phyloP scores from a whole-genome alignment of 2,329 filamentous ascomycete genomes.

The Dactylonectria macrodidyma region DNA sequence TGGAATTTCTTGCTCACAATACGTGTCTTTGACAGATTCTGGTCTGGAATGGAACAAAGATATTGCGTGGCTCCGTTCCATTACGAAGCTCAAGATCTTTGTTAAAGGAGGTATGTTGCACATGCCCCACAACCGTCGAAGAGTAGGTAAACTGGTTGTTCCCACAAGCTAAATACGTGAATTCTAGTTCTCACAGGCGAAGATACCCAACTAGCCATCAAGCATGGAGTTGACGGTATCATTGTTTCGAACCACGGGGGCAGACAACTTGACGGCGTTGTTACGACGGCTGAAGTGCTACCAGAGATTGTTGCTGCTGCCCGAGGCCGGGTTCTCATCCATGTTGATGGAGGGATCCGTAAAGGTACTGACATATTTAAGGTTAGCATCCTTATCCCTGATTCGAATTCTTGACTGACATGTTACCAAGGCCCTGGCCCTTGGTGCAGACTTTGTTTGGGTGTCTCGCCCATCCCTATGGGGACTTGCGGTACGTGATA shows the following conservation, averaged over 20 bases:
- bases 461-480: constrained; percentile 25
- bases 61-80: constrained; percentile 22
- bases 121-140: no score
- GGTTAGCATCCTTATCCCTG: not conserved
- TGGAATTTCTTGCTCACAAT: not conserved
- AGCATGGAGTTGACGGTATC: constrained; percentile 27
- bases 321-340: constrained; percentile 21
- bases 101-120: constrained; percentile 24
- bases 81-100: constrained; percentile 27
- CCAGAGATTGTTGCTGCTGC: constrained; percentile 28
- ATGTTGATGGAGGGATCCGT: constrained; percentile 26
- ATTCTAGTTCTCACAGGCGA: constrained; percentile 18
- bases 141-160: not conserved
- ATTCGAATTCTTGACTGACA: not conserved
- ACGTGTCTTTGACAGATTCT: constrained; percentile 1
- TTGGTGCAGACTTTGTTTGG: constrained; percentile 31
- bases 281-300: constrained; percentile 23
- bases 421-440: constrained; percentile 16
- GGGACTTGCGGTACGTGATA: constrained; percentile 23
- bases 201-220: constrained; percentile 19
- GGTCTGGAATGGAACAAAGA: constrained; percentile 24
- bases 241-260: constrained; percentile 31
- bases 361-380: constrained; percentile 33
- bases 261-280: constrained; percentile 23
- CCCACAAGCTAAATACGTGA: not conserved